These are phyloP conservation scores for Cryomyces antarcticus DNA, from an alignment of 495 filamentous ascomycete genomes.

Conservation along the genomic window DNA sequence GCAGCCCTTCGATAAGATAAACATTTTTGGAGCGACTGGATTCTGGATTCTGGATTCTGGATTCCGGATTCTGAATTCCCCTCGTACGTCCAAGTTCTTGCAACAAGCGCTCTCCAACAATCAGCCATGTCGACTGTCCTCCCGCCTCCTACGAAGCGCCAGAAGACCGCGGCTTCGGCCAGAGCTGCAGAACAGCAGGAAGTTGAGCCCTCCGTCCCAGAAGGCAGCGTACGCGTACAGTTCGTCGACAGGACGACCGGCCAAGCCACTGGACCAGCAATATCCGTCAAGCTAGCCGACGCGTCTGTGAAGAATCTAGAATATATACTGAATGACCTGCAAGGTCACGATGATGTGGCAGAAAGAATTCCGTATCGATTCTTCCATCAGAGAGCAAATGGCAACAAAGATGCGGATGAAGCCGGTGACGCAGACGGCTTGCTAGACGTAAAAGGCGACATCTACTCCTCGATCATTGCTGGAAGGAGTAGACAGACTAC, in stretches of 20 bases:
- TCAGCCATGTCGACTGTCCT: conserved; percentile 62
- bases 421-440: conserved; percentile 11
- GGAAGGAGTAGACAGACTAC: conserved; percentile 40
- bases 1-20: too few species aligned
- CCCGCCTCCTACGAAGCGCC: conserved; percentile 82
- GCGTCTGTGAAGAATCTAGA: conserved; percentile 80
- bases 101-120: background rate
- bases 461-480: conserved; percentile 46
- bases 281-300: conserved; percentile 69
- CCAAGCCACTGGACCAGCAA: conserved; percentile 40
- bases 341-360: conserved; percentile 45
- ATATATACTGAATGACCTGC: conserved; percentile 70
- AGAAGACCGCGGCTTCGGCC: conserved; percentile 55
- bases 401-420: background rate
- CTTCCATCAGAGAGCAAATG: conserved; percentile 17
- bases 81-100: background rate
- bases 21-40: too few species aligned
- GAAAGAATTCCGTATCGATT: conserved; percentile 82
- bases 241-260: conserved; percentile 74
- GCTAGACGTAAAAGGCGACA: conserved; percentile 28
- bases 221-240: conserved; percentile 61
- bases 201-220: conserved; percentile 42
- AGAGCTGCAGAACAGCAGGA: conserved; percentile 57
- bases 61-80: too few species aligned
- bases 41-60: too few species aligned